Evolutionary conservation across 2,329 filamentous ascomycete species (phyloP).

Genomic region (Dactylellina drechsleri): DNA sequence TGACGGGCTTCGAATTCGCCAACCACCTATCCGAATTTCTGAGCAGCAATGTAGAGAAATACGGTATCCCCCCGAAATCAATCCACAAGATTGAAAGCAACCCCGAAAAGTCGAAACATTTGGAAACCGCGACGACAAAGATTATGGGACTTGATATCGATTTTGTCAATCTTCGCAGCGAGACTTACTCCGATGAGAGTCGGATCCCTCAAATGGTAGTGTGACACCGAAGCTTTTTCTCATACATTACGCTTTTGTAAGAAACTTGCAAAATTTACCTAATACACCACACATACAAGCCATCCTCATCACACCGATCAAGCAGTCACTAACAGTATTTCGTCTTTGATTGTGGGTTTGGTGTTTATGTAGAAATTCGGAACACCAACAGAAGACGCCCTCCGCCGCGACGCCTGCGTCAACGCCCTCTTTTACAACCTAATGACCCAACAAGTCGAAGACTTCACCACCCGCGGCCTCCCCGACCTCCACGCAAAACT

Average conservation of each 20-base stretch:
- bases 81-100: constrained; percentile 91
- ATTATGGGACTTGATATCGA: constrained; percentile 90
- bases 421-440: constrained; percentile 98
- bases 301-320: too few relatives aligned
- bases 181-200: constrained; percentile 88
- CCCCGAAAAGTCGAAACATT: constrained; percentile 94
- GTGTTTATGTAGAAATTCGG: constrained; percentile 72
- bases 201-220: constrained; percentile 82
- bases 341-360: too few relatives aligned
- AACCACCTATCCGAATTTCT: constrained; percentile 75
- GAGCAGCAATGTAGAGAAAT: constrained; percentile 71
- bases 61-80: constrained; percentile 70
- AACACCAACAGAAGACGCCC: constrained; percentile 86
- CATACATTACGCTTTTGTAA: constrained; percentile 1
- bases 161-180: constrained; percentile 91
- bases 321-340: too few relatives aligned
- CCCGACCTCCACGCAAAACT: constrained; percentile 76
- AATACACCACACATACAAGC: too few relatives aligned
- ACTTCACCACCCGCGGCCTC: constrained; percentile 80
- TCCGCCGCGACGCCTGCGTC: constrained; percentile 88
- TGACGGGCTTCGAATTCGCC: constrained; percentile 84
- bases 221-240: neutral
- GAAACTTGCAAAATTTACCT: neutral
- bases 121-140: constrained; percentile 87
- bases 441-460: constrained; percentile 80